A percentile compares a stretch with the other conserved stretches of the same genome.
Conservation (phyloP, 192 early-diverging fungal species). For the Coemansia sp. region DNA sequence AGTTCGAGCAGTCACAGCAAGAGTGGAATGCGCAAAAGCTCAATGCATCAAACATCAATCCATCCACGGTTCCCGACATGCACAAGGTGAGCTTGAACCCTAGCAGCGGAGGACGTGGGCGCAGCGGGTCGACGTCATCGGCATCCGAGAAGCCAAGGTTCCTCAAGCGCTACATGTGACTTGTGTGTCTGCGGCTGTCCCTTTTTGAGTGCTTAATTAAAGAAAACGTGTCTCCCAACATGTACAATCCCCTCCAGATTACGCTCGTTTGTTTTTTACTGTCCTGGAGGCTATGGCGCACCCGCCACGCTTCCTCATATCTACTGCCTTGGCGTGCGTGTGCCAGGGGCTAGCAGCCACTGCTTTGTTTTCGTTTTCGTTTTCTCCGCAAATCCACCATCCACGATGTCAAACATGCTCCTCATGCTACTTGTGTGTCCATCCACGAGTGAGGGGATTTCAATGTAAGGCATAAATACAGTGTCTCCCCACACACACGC, state of each 20-base stretch:
- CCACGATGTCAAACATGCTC: neutral
- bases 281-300: neutral
- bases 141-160: slow-evolving; percentile 26
- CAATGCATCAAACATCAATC: slow-evolving; percentile 18
- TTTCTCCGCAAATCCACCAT: neutral
- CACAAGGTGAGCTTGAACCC: slow-evolving; percentile 40
- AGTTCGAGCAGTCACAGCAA: slow-evolving; percentile 50
- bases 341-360: neutral
- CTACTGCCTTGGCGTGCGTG: neutral
- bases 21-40: slow-evolving; percentile 43
- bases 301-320: neutral
- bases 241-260: neutral
- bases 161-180: slow-evolving; percentile 32
- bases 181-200: neutral
- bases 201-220: neutral
- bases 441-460: neutral
- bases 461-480: neutral
- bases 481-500: neutral
- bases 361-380: neutral
- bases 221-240: neutral
- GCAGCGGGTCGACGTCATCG: slow-evolving; percentile 26
- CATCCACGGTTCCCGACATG: slow-evolving; percentile 34
- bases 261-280: neutral
- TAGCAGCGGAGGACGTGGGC: slow-evolving; percentile 21
- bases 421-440: neutral